Conservation (phyloP, 2,329 filamentous ascomycete species). For the Fusarium burgessii region DNA sequence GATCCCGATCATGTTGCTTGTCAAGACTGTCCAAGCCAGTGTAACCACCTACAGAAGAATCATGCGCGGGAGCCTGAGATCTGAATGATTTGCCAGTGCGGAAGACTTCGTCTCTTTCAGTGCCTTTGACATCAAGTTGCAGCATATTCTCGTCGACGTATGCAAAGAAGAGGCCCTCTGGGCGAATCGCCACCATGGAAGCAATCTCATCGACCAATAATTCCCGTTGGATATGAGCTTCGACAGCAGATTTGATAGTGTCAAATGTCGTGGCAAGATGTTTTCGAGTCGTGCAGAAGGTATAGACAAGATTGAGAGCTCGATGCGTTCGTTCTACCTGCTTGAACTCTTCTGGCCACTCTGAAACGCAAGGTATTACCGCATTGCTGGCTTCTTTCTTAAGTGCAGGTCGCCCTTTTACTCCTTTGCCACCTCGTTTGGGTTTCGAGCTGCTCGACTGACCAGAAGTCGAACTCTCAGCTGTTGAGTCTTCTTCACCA, state of each 20-base stretch:
- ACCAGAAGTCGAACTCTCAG: slow-evolving; percentile 18
- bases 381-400: slow-evolving; percentile 37
- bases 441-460: slow-evolving; percentile 11
- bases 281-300: slow-evolving; percentile 93
- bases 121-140: slow-evolving; percentile 80
- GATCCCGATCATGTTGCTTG: slow-evolving; percentile 31
- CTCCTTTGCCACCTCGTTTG: slow-evolving; percentile 9
- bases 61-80: slow-evolving; percentile 63
- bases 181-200: slow-evolving; percentile 81
- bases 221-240: slow-evolving; percentile 79
- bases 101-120: slow-evolving; percentile 73
- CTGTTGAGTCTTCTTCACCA: slow-evolving; percentile 4
- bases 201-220: slow-evolving; percentile 84
- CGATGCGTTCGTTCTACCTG: slow-evolving; percentile 80
- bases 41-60: slow-evolving; percentile 68
- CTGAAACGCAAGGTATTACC: slow-evolving; percentile 51
- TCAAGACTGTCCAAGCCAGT: slow-evolving; percentile 62
- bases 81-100: slow-evolving; percentile 61
- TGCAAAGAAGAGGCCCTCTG: slow-evolving; percentile 81
- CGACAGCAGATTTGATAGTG: slow-evolving; percentile 85
- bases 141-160: slow-evolving; percentile 89
- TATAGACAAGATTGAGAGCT: slow-evolving; percentile 92
- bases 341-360: slow-evolving; percentile 82
- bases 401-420: slow-evolving; percentile 20
- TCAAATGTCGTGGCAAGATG: slow-evolving; percentile 93